Evolutionary conservation across 768 basidiomycete genomes (phyloP), one percentile per base, ranked within the genome.

Genomic region (Termitomyces eurrhizus): DNA sequence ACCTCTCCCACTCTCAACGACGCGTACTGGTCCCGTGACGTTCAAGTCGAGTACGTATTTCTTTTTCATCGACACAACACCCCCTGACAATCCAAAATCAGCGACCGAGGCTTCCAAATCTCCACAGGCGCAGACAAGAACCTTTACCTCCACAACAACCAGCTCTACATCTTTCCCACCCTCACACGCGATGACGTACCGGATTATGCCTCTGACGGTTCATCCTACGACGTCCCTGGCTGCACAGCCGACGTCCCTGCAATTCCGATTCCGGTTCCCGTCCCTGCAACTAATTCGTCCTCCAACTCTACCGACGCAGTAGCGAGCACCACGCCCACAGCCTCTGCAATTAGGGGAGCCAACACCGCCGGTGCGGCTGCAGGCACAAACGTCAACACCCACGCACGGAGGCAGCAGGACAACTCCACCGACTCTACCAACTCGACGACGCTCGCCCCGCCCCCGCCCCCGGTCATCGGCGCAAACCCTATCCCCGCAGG

Each of bases 161-260:
- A 84, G 58, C 83, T 95, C 41, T 94, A 92, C 74, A 82, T 95
- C 67, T 80, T 87, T 46, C 93, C 93, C 2, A 93, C 92, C 9
- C 80, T 94, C 58, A 92, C 92, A 0, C 78, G 83, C 1, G 86
- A 89, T 67, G 72, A 73, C 39, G 80, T 85, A 60, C 77, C 72
- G 41, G 74, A 75, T 60, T 67, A 87, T 37, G 51, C 56, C 36
- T 67, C 83, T 46, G 78, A 90, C 64, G 88, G 85, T 1, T 81
- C 80, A 64, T 85, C 80, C 0, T 87, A 83, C 64, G 88, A 88
- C 67, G 74, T 93, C 51, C 80, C 80, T 0, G 86, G 83, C 35
- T 92, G 90, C 72, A 91, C 89, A 0, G 66, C 62, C 12, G 65
- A 65, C 21, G 63, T 61, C 6, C 51, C 65, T 16, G 39, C 61